Percentiles rank a stretch among this genome's conserved stretches.
Evolutionary conservation across 2,329 filamentous ascomycete genomes (phyloP).

Genomic region (Trichoderma arundinaceum): DNA sequence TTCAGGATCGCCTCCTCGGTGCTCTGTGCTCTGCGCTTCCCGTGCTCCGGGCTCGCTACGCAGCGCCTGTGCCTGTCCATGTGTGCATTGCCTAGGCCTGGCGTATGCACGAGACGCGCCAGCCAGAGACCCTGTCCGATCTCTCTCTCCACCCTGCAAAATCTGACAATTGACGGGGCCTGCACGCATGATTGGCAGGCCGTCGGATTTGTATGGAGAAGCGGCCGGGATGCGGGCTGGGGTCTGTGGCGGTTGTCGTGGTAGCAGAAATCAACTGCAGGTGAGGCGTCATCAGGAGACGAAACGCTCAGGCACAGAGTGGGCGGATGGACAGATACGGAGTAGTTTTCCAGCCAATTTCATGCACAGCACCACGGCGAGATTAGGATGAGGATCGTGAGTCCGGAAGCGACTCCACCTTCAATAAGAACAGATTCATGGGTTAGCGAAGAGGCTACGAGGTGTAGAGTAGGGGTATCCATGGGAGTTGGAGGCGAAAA

Average conservation of each 20-base stretch:
- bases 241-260: constrained; percentile 24
- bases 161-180: constrained; percentile 27
- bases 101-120: constrained; percentile 22
- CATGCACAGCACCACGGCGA: constrained; percentile 29
- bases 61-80: constrained; percentile 10
- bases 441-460: constrained; percentile 17
- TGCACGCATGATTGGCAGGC: constrained; percentile 26
- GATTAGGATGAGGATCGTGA: constrained; percentile 30
- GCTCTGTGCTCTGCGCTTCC: constrained; percentile 23
- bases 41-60: constrained; percentile 25
- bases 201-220: background rate
- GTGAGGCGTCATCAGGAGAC: constrained; percentile 30
- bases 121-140: constrained; percentile 26
- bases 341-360: constrained; percentile 28
- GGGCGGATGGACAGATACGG: constrained; percentile 26
- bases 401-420: constrained; percentile 26
- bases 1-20: constrained; percentile 26
- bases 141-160: constrained; percentile 27
- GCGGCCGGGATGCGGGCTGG: constrained; percentile 10
- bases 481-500: constrained; percentile 5
- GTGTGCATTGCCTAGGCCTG: constrained; percentile 15
- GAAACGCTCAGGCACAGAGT: constrained; percentile 27
- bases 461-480: constrained; percentile 20
- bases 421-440: constrained; percentile 23
- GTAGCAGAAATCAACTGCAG: constrained; percentile 27